These are phyloP conservation scores for Ambrosia artemisiifolia DNA, from an alignment of 129 eudicot genomes.

Conservation along the genomic window DNA sequence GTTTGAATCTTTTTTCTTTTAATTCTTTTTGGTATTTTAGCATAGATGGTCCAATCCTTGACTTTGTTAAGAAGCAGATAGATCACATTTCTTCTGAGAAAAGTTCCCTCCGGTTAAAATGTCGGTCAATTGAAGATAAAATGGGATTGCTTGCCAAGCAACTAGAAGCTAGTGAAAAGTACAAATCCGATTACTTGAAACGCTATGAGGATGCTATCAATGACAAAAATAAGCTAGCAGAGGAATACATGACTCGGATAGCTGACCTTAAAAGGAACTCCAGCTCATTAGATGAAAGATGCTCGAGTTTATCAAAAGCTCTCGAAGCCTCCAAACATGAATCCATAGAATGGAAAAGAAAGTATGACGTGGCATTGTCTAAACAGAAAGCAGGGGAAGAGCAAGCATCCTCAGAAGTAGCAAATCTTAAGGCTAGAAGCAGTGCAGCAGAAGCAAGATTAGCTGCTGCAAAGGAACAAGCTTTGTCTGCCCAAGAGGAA, in stretches of 20 bases:
- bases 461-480: constrained; percentile 89
- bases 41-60: constrained; percentile 92
- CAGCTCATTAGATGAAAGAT: constrained; percentile 80
- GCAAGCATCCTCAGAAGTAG: constrained; percentile 66
- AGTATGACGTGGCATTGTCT: constrained; percentile 58
- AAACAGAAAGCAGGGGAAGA: constrained; percentile 76
- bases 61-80: constrained; percentile 80
- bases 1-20: background rate
- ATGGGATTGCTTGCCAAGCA: constrained; percentile 79
- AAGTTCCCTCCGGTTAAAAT: constrained; percentile 69
- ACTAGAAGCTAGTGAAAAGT: constrained; percentile 82
- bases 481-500: constrained; percentile 88
- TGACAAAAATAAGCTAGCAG: constrained; percentile 74
- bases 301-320: constrained; percentile 54
- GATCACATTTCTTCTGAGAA: constrained; percentile 70
- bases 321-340: constrained; percentile 67
- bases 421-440: constrained; percentile 65
- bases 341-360: constrained; percentile 78
- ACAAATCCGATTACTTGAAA: constrained; percentile 78
- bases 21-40: constrained; percentile 33
- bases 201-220: constrained; percentile 91
- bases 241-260: constrained; percentile 72
- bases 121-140: constrained; percentile 77
- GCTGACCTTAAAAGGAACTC: constrained; percentile 54
- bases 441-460: constrained; percentile 94